Conservation (phyloP, 2,329 filamentous ascomycete species). For the Cephalotrichum gorgonifer region DNA sequence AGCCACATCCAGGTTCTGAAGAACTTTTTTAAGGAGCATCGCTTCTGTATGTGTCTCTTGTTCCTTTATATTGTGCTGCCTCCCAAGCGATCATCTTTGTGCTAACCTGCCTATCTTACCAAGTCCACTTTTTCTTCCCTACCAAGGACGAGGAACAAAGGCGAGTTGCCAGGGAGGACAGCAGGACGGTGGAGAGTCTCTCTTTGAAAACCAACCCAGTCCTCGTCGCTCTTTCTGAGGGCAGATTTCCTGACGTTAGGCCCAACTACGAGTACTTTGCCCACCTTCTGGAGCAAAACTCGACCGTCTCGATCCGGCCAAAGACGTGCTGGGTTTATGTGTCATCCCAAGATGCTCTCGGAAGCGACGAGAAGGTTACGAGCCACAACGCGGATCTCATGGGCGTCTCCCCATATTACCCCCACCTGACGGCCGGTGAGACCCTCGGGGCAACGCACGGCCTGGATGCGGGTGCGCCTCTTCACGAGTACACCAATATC, state of each 20-base stretch:
- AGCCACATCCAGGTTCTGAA: slow-evolving; percentile 64
- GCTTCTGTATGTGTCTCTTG: slow-evolving; percentile 43
- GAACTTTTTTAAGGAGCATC: slow-evolving; percentile 52
- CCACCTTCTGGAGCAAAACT: slow-evolving; percentile 42
- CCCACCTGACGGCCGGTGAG: slow-evolving; percentile 44
- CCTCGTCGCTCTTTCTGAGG: slow-evolving; percentile 49
- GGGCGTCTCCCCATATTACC: slow-evolving; percentile 27
- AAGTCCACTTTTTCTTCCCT: slow-evolving; percentile 52
- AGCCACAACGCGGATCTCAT: slow-evolving; percentile 30
- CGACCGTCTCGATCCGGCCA: slow-evolving; percentile 41
- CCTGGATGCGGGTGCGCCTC: slow-evolving; percentile 36
- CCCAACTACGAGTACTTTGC: slow-evolving; percentile 54
- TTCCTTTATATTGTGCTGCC: neutral
- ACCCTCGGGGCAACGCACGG: slow-evolving; percentile 40
- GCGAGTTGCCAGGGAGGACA: slow-evolving; percentile 28
- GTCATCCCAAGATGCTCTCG: slow-evolving; percentile 29
- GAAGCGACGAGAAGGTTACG: slow-evolving; percentile 35
- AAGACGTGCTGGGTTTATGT: slow-evolving; percentile 51
- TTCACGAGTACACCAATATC: slow-evolving; percentile 48
- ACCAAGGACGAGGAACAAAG: slow-evolving; percentile 42
- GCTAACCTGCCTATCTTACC: neutral
- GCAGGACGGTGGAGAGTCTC: slow-evolving; percentile 25
- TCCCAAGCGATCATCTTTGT: slow-evolving; percentile 1
- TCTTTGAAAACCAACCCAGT: slow-evolving; percentile 57
- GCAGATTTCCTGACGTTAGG: slow-evolving; percentile 44